Evolutionary conservation across 1,139 yeast species (phyloP).

Genomic region (Citeromyces hawaiiensis): DNA sequence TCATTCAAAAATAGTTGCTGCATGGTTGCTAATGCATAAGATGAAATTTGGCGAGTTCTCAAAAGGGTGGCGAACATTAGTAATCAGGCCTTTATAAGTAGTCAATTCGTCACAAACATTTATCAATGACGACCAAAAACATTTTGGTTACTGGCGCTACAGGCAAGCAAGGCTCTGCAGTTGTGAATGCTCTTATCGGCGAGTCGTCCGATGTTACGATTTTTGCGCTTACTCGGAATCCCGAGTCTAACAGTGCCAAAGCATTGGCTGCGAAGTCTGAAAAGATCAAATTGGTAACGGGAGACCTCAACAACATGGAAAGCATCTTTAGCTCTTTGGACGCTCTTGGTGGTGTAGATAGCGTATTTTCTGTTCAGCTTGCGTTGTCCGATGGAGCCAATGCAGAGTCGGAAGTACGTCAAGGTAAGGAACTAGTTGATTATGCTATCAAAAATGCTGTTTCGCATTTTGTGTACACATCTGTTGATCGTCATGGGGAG

Average conservation of each 20-base stretch:
- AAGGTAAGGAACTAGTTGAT: not conserved
- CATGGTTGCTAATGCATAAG: not conserved
- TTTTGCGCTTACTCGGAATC: not conserved
- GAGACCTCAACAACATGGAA: not conserved
- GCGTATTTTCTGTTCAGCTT: not conserved
- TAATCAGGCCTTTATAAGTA: not conserved
- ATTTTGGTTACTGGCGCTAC: not conserved
- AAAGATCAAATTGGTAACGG: not conserved
- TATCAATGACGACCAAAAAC: not conserved
- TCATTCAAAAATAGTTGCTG: too few species aligned
- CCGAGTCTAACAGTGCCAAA: not conserved
- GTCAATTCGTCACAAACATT: too few species aligned
- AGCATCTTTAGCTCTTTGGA: not conserved
- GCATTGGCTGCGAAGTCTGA: not conserved
- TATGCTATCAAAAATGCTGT: not conserved
- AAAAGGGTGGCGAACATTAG: not conserved
- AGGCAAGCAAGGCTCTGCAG: not conserved
- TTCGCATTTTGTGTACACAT: not conserved
- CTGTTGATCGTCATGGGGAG: conserved; percentile 1
- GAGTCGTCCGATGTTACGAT: not conserved
- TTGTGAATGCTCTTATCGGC: not conserved
- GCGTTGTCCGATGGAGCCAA: not conserved
- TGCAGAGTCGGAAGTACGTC: not conserved
- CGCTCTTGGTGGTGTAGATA: not conserved
- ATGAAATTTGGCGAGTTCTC: too few species aligned